Evolutionary conservation across 208 protist genomes (phyloP), one percentile per base, ranked within the genome.

Genomic region (Tritrichomonas musculus): DNA sequence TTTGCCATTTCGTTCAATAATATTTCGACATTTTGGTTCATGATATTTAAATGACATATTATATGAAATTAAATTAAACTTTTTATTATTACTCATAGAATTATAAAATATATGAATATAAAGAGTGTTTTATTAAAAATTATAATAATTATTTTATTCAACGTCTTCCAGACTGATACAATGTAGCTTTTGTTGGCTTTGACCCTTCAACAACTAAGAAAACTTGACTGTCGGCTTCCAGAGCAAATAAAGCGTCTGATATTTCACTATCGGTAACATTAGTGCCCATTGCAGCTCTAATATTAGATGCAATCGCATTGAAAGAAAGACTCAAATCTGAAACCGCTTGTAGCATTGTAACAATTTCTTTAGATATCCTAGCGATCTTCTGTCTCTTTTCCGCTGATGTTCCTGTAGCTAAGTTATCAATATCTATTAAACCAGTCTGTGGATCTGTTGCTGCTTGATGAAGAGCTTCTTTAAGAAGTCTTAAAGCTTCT

Each of bases 391-490:
- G 36, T n/a, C 95, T 75, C 30, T 77, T 93, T 65, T 93, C 57
- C 0, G 94, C 84, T 5, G 94, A 95, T 64, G 66, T 92, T 27
- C 95, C 95, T 11, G 94, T 94, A 11, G 88, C 94, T 47, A 96
- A 92, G 33, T 93, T 49, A 75, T 96, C 95, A 84, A 96, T 95
- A 92, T 96, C 95, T 44, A 96, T 94, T 17, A 93, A 60, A 47
- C 95, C 95, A 36, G 95, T 96, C 64, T 27, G 82, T 69, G 95
- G 95, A 47, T 96, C 95, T 47, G 94, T 96, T 17, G 95, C 95
- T 20, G 95, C 92, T 36, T 80, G 73, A 44, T 94, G 93, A 1
- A 92, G 94, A 36, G 95, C 77, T 27, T 92, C 94, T 80, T 93
- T 92, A 57, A 95, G 94, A 4, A 96, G 69, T 0, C 93, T 53